These are phyloP conservation scores for Basidiobolus meristosporus DNA, from an alignment of 371 early-diverging fungal species.

Conservation along the genomic window DNA sequence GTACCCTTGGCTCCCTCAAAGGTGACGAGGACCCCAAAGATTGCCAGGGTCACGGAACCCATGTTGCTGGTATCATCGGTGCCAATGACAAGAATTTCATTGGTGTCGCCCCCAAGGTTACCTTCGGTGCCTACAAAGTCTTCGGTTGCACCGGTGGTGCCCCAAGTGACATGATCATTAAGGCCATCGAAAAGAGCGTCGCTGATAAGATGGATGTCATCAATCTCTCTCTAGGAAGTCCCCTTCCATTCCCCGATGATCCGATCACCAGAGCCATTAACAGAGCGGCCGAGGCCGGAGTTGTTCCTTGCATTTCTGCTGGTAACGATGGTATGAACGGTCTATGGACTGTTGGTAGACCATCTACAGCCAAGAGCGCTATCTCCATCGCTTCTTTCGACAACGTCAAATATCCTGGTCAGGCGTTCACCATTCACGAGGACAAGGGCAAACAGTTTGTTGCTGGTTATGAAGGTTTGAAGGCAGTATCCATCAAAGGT, in stretches of 20 bases:
- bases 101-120: conserved; percentile 42
- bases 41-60: conserved; percentile 31
- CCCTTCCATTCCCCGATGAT: conserved; percentile 17
- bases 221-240: conserved; percentile 49
- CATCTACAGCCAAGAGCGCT: conserved; percentile 35
- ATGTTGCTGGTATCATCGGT: conserved; percentile 35
- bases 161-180: conserved; percentile 32
- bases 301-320: conserved; percentile 26
- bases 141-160: conserved; percentile 35
- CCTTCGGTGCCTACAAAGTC: conserved; percentile 28
- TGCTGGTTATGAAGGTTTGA: conserved; percentile 1
- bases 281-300: conserved; percentile 14
- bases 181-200: conserved; percentile 33
- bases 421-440: conserved; percentile 4
- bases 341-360: conserved; percentile 29
- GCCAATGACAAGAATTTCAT: conserved; percentile 17
- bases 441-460: conserved; percentile 3
- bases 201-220: conserved; percentile 36
- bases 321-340: conserved; percentile 58
- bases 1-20: conserved; percentile 2
- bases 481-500: not conserved
- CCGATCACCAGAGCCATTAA: conserved; percentile 17
- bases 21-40: conserved; percentile 32
- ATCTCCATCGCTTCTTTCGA: conserved; percentile 61
- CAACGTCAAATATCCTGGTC: conserved; percentile 13